Evolutionary conservation across 345 rosid genomes (phyloP), one percentile per base, ranked within the genome.

Genomic region (Conringia planisiliqua): DNA sequence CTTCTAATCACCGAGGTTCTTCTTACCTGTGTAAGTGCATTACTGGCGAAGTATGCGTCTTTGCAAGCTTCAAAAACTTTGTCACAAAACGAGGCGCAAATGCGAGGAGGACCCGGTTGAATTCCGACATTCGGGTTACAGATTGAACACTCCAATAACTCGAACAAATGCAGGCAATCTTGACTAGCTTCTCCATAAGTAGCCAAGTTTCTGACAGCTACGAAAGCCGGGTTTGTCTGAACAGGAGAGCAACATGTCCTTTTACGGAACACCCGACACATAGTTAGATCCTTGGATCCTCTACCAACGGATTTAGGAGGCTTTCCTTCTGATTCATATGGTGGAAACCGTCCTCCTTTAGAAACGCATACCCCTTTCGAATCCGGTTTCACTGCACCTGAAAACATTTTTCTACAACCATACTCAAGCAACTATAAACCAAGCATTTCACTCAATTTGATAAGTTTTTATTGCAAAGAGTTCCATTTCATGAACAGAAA

Each of bases 141-240:
- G 57, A 92, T 85, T n/a, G 99, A 90, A 72, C 98, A 96, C 83
- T 96, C 99, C 86, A 92, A 70, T 69, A 88, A 75, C 74, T 96
- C 99, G 86, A 93, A 96, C 59, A 90, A 66, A 13, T 88, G 83
- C 80, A 86, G 76, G 43, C 99, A 96, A 47, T 90, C 98, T 67
- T 83, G 79, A 47, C 77, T 83, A 42, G 94, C 97, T 77, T 92
- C 98, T 43, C 96, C 99, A n/a, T 84, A 80, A 52, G 86, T 82
- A 73, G 95, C 90, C 71, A 96, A 79, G 83, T 81, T 89, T 83
- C 97, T 83, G 18, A 86, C 73, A 35, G 98, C 83, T 71, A 96
- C 66, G 63, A 87, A 84, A 81, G 98, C 95, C 35, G 95, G 89
- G 78, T 86, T 83, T 1, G 98, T 90, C 90, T 96, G 98, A 66